These are phyloP conservation scores for Helianthus tuberosus DNA, from an alignment of 129 eudicot genomes.

Conservation along the genomic window DNA sequence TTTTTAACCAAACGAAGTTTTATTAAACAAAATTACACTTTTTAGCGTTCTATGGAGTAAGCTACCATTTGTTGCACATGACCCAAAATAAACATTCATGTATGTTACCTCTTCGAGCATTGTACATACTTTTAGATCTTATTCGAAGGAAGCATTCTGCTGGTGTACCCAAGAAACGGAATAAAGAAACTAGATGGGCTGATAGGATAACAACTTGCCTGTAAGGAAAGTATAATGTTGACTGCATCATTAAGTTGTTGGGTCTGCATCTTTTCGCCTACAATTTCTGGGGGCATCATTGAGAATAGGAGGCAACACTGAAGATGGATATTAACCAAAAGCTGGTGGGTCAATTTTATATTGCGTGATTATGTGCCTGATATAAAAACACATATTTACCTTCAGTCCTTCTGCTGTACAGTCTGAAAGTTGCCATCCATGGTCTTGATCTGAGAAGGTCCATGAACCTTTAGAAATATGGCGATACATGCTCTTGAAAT, in stretches of 20 bases:
- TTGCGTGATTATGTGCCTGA: not conserved
- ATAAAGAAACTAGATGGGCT: not conserved
- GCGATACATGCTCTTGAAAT: constrained; percentile 76
- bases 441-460: constrained; percentile 81
- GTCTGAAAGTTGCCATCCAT: constrained; percentile 81
- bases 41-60: too few relatives aligned
- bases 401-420: constrained; percentile 76
- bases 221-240: constrained; percentile 58
- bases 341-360: not conserved
- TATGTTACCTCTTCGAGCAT: not conserved
- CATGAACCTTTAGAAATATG: constrained; percentile 77
- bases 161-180: constrained; percentile 1
- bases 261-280: constrained; percentile 53
- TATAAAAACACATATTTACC: constrained; percentile 33
- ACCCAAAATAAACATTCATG: too few relatives aligned
- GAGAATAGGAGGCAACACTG: constrained; percentile 74
- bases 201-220: constrained; percentile 43
- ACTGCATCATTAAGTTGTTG: constrained; percentile 53
- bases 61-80: too few relatives aligned
- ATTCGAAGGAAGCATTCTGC: not conserved
- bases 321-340: not conserved
- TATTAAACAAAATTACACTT: too few relatives aligned
- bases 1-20: too few relatives aligned
- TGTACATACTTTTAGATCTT: not conserved
- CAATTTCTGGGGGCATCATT: constrained; percentile 64